Percentiles rank a stretch among this genome's conserved stretches.
phyloP scores from a whole-genome alignment of 2,329 filamentous ascomycete species.

The Ceratocystis smalleyi region DNA sequence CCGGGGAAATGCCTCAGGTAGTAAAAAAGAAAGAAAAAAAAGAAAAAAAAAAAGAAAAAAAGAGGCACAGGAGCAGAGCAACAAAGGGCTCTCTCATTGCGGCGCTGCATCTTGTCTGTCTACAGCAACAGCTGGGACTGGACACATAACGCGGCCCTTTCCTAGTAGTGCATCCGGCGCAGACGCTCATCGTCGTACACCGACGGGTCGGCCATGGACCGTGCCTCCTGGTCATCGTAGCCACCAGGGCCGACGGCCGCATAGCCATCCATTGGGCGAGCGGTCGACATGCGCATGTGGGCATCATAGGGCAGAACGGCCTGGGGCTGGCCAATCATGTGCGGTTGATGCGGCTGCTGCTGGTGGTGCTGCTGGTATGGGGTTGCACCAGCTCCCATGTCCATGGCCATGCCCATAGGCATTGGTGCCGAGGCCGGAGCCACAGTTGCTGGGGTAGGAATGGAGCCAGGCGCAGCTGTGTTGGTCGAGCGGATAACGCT shows the following conservation, averaged over 20 bases:
- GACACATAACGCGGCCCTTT: not conserved
- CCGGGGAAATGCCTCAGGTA: not conserved
- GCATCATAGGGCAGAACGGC: not conserved
- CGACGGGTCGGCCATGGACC: slow-evolving; percentile 5
- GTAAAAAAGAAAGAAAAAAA: no score
- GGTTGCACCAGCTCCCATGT: not conserved
- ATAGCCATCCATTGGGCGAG: not conserved
- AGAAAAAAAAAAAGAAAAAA: no score
- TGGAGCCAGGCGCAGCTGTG: not conserved
- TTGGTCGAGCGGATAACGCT: slow-evolving; percentile 20
- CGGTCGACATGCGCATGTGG: slow-evolving; percentile 1
- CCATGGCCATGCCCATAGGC: not conserved
- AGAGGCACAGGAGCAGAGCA: not conserved
- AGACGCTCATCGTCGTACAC: slow-evolving; percentile 7
- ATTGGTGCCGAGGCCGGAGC: not conserved
- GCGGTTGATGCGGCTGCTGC: not conserved
- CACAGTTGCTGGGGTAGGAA: not conserved
- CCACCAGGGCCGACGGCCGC: not conserved
- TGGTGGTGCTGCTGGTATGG: not conserved
- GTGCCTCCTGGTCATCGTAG: slow-evolving; percentile 3
- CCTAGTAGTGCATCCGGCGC: slow-evolving; percentile 8
- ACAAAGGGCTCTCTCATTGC: not conserved
- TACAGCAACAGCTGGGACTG: not conserved
- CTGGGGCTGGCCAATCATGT: not conserved
- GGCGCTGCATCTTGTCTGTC: not conserved